Base-by-base conservation (phyloP, 2,329 filamentous ascomycete genomes). In the Colletotrichum endophyticum region DNA sequence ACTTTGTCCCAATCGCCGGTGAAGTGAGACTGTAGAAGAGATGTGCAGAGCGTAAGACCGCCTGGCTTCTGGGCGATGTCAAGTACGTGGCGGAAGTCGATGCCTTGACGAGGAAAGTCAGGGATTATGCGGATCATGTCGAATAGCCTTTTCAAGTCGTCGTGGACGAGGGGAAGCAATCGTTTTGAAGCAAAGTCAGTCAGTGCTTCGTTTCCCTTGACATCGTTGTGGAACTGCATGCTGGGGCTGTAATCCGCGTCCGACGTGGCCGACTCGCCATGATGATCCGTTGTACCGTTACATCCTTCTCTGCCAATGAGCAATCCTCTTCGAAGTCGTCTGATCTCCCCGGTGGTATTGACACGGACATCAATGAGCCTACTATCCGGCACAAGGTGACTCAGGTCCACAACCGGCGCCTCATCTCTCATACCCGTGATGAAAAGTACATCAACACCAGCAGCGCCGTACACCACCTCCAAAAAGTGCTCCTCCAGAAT, bases 351-450 rank as follows among this genome's bases (percentile, higher is more conserved):
- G 73, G 80, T 85, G 28, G 87, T 86, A 77, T 85, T 30, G 70
- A 94, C 83, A 22, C 81, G 84, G 76, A 93, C 83, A 39, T 93
- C 92, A 63, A 93, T 39, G 22, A 94, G 73, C 77, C 84, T 89
- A 75, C 84, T 88, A 3, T 86, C 81, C 66, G 91, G 87, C 13
- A 92, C 88, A 28, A 92, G 80, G 84, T 90, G 88, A n/a, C 89
- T 89, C 0, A 92, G 88, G 15, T 77, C 57, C 76, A 89, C 84
- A 13, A 93, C 86, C 0, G 92, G 92, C 7, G 91, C 88, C 64
- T 90, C 84, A 66, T 94, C 92, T 85, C 91, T 89, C 89, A 93
- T 90, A 0, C 91, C 92, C 1, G 91, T 93, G 78, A 94, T 89
- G 0, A 94, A 73, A 59, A 94, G 82, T 64, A 93, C 90, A 72